Conservation (phyloP, 139 green algal genomes). For the Picochlorum sp. region DNA sequence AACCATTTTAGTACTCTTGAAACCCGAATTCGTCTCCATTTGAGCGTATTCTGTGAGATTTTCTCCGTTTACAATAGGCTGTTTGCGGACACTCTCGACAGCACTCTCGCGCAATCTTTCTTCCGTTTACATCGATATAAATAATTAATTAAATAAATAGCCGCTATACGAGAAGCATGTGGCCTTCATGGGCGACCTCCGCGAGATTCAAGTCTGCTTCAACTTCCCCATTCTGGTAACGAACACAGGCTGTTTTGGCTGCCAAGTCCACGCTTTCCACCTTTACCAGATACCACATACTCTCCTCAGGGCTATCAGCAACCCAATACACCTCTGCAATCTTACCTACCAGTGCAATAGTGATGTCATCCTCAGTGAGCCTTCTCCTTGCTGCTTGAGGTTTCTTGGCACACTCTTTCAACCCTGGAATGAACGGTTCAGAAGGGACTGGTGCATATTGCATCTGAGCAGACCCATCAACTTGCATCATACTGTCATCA, state of each 20-base stretch:
- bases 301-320: slow-evolving; percentile 41
- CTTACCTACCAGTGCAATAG: slow-evolving; percentile 44
- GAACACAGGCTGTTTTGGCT: slow-evolving; percentile 31
- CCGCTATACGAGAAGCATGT: slow-evolving; percentile 39
- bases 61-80: too few species aligned
- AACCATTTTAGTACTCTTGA: too few species aligned
- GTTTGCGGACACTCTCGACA: too few species aligned
- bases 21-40: too few species aligned
- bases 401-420: slow-evolving; percentile 26
- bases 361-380: slow-evolving; percentile 56
- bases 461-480: background rate
- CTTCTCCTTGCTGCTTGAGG: slow-evolving; percentile 40
- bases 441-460: background rate
- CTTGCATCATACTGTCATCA: slow-evolving; percentile 6
- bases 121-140: too few species aligned
- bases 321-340: slow-evolving; percentile 82
- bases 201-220: slow-evolving; percentile 41
- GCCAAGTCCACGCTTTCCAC: slow-evolving; percentile 40
- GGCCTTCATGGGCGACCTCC: slow-evolving; percentile 51
- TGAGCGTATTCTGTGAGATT: too few species aligned
- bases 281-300: slow-evolving; percentile 78
- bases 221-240: slow-evolving; percentile 52
- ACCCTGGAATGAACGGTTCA: slow-evolving; percentile 11
- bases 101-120: too few species aligned
- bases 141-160: too few species aligned